Conservation (phyloP, 805 yeast species). For the Candida easanensis region DNA sequence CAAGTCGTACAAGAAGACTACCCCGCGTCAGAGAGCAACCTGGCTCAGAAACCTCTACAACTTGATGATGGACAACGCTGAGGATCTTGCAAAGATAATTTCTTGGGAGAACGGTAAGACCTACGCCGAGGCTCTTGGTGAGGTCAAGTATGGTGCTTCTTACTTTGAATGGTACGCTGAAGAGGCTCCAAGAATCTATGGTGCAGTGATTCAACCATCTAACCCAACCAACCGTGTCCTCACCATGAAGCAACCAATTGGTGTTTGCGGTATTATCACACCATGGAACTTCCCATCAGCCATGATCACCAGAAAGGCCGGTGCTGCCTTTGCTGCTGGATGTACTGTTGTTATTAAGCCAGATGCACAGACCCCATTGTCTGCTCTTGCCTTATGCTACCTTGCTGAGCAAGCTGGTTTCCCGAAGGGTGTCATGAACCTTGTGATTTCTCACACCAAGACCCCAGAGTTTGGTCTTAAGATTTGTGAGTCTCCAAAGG, state of each 20-base stretch:
- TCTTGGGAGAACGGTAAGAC: constrained; percentile 64
- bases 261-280: constrained; percentile 60
- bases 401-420: constrained; percentile 58
- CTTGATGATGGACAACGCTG: constrained; percentile 51
- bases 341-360: constrained; percentile 61
- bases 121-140: constrained; percentile 51
- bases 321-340: constrained; percentile 65
- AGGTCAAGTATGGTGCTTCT: constrained; percentile 58
- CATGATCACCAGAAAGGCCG: constrained; percentile 64
- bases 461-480: constrained; percentile 53
- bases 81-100: constrained; percentile 53
- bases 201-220: constrained; percentile 54
- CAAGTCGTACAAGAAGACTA: constrained; percentile 42
- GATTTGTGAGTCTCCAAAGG: constrained; percentile 44
- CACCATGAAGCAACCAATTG: constrained; percentile 51
- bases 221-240: constrained; percentile 49
- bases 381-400: constrained; percentile 55
- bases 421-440: constrained; percentile 56
- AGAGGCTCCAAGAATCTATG: constrained; percentile 55
- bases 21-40: constrained; percentile 47
- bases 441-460: constrained; percentile 45
- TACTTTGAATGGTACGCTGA: constrained; percentile 88
- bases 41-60: constrained; percentile 49
- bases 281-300: constrained; percentile 72
- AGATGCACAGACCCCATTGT: constrained; percentile 58